Base-by-base conservation (phyloP, 805 yeast species). In the Monosporozyma solicola region DNA sequence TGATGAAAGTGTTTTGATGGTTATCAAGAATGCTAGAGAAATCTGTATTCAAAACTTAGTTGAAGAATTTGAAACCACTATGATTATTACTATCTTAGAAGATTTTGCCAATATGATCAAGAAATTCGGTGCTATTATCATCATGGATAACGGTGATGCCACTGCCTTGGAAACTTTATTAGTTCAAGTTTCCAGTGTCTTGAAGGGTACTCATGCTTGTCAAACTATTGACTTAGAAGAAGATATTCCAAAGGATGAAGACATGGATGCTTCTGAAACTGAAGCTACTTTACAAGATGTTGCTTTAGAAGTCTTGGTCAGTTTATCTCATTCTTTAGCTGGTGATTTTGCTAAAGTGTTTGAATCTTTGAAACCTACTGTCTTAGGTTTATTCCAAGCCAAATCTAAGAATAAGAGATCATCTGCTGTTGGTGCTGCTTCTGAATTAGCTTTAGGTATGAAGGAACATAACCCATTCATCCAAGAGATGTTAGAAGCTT, bases 371-470 rank as follows among this genome's bases (percentile, higher is more conserved):
- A 83, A 84, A 70, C 84, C 80, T 57, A 74, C 78, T 52, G 74
- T 91, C 51, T 69, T 79, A 54, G 64, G 76, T 52, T 80, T 80
- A 65, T 79, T 79, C 61, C 75, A 75, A 57, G 79, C 84, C 54
- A 82, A 82, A 69, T 80, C 85, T 51, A 80, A 78, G 68, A 75
- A 78, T 60, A 91, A 87, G 76, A 82, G 97, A 68, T 85, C 87
- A 33, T 78, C 86, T 52, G 84, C 95, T 47, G 80, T 87, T 57
- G 98, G 98, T 57, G 87, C 94, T 44, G 75, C 89, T 57, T 97
- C 98, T 48, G 99, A 92, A 70, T 83, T 94, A 57, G 80, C 87
- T 50, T 79, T 79, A 53, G 91, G 91, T 54, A 73, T 94, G 76
- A 82, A 84, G 64, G 72, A 73, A 41, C 66, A 72, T 31, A 82